Percentiles rank a stretch among this genome's conserved stretches.
These are phyloP conservation scores for Malassezia vespertilionis DNA, from an alignment of 1,284 basidiomycete species.

Conservation along the genomic window DNA sequence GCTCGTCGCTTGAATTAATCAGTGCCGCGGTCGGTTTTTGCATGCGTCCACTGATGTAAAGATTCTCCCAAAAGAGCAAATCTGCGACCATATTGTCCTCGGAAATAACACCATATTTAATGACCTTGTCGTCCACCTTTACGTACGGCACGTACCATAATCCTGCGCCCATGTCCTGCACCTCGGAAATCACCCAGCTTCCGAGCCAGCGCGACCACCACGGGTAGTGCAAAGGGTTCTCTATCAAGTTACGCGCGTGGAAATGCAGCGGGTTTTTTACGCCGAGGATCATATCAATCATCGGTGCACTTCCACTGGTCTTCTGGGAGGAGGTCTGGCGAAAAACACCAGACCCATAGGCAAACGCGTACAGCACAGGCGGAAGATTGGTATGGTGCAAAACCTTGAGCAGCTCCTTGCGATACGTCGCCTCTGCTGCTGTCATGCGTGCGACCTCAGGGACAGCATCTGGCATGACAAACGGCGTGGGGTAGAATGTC, in stretches of 20 bases:
- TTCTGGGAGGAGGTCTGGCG: constrained; percentile 54
- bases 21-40: constrained; percentile 64
- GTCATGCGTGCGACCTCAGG: constrained; percentile 5
- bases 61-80: constrained; percentile 77
- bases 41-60: constrained; percentile 90
- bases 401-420: constrained; percentile 4
- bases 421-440: constrained; percentile 6
- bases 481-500: constrained; percentile 17
- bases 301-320: constrained; percentile 39
- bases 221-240: constrained; percentile 81
- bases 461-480: constrained; percentile 11
- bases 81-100: constrained; percentile 79
- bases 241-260: constrained; percentile 85
- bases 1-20: constrained; percentile 56
- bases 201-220: constrained; percentile 70
- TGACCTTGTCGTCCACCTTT: constrained; percentile 44
- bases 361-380: constrained; percentile 72
- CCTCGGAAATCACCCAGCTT: constrained; percentile 60
- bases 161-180: constrained; percentile 72
- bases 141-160: constrained; percentile 58
- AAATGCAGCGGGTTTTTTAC: constrained; percentile 83
- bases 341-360: constrained; percentile 88
- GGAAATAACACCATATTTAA: constrained; percentile 97
- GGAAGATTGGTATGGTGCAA: constrained; percentile 4
- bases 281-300: constrained; percentile 92